These are phyloP conservation scores for Phytophthora hybrid DNA, from an alignment of 352 stramenopile genomes.

Conservation along the genomic window DNA sequence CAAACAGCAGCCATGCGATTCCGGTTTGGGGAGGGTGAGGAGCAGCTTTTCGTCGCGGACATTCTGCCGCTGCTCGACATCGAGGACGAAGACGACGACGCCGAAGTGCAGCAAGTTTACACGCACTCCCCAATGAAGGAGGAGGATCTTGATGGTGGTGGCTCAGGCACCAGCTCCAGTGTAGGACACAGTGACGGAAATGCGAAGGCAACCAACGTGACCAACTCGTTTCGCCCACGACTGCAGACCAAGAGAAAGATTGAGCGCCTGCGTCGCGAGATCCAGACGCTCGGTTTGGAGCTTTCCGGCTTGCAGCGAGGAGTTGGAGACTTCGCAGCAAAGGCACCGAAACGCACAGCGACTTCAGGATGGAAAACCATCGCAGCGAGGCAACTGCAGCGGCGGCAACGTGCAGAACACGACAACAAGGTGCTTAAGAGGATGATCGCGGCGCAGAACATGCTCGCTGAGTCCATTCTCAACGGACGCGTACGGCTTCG, in stretches of 20 bases:
- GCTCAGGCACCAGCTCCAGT: constrained; percentile 1
- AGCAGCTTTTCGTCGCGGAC: constrained; percentile 25
- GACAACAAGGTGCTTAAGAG: constrained; percentile 34
- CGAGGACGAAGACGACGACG: constrained; percentile 9
- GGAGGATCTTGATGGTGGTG: neutral
- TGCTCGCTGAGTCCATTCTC: constrained; percentile 26
- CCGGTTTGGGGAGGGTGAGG: constrained; percentile 26
- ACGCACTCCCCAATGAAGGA: neutral
- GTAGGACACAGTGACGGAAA: constrained; percentile 4
- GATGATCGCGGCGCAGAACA: constrained; percentile 26
- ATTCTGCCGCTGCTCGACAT: constrained; percentile 26
- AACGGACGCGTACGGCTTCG: constrained; percentile 9
- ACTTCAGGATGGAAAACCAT: constrained; percentile 12
- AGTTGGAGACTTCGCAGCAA: neutral
- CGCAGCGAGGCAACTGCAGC: neutral
- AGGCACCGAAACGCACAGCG: neutral
- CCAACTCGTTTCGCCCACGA: neutral
- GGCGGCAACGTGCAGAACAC: constrained; percentile 15
- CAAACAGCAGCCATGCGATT: constrained; percentile 24
- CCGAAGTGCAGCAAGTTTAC: neutral
- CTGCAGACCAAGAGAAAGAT: constrained; percentile 12
- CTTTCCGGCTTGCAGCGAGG: constrained; percentile 17
- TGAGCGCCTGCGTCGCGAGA: constrained; percentile 20
- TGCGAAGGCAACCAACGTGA: neutral
- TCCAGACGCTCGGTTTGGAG: constrained; percentile 20